Conservation (phyloP, 2,329 filamentous ascomycete genomes). For the Pestalotiopsis sp. region DNA sequence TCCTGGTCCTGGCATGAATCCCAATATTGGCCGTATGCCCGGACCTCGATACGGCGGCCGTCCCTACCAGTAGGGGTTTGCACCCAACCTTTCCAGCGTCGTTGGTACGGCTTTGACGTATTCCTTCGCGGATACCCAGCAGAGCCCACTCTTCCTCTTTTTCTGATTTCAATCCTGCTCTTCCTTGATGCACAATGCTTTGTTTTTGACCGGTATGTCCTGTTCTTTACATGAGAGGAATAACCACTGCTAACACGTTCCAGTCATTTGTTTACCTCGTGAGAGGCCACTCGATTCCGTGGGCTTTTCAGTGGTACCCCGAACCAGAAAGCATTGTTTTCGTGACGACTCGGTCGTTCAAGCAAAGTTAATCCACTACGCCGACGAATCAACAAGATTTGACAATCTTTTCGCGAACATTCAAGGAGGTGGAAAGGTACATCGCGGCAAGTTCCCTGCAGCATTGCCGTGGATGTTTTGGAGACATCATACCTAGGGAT, state of each 20-base stretch:
- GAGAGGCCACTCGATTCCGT: too few species aligned
- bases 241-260: too few species aligned
- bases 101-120: neutral
- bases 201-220: too few species aligned
- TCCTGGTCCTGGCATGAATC: slow-evolving; percentile 74
- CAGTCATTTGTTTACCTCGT: too few species aligned
- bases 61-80: slow-evolving; percentile 55
- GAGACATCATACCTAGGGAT: slow-evolving; percentile 65
- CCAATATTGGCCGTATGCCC: slow-evolving; percentile 63
- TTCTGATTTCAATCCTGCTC: neutral
- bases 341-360: slow-evolving; percentile 5
- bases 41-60: slow-evolving; percentile 58
- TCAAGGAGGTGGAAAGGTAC: slow-evolving; percentile 62
- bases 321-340: neutral
- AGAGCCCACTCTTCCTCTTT: neutral
- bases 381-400: slow-evolving; percentile 44
- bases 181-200: neutral
- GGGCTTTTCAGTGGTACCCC: too few species aligned
- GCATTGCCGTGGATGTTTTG: slow-evolving; percentile 50
- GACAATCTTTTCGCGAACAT: slow-evolving; percentile 53
- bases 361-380: slow-evolving; percentile 33
- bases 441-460: slow-evolving; percentile 50
- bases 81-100: neutral
- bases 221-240: too few species aligned
- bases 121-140: neutral